A percentile compares a stretch with the other conserved stretches of the same genome.
Conservation (phyloP, 306 rosid species). For the Quercus robur region DNA sequence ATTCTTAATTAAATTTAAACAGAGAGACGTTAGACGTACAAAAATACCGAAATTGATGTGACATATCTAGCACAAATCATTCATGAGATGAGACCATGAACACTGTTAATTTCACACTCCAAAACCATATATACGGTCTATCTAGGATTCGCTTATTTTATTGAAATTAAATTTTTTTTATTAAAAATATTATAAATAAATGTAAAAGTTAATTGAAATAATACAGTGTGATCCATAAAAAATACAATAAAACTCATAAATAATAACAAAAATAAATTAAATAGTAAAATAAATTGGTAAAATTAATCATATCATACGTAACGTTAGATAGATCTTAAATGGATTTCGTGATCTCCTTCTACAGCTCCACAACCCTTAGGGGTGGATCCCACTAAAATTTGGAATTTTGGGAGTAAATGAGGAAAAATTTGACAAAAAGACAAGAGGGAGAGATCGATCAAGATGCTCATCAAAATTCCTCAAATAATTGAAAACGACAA, state of each 20-base stretch:
- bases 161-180: rapidly evolving
- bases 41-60: background rate
- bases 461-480: background rate
- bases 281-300: rapidly evolving
- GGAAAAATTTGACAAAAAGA: background rate
- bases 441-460: background rate
- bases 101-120: background rate
- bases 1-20: too few species aligned
- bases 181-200: rapidly evolving
- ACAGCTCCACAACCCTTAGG: too few species aligned
- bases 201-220: rapidly evolving
- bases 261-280: rapidly evolving
- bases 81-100: too few species aligned
- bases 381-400: background rate
- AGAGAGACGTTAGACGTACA: background rate
- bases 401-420: background rate
- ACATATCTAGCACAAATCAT: background rate
- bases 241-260: rapidly evolving
- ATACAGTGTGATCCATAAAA: too few species aligned
- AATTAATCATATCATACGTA: too few species aligned
- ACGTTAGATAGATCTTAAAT: too few species aligned
- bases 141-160: rapidly evolving
- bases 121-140: background rate
- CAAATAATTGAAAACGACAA: background rate
- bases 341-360: too few species aligned